phyloP scores from a whole-genome alignment of 208 protist species.

The Leptomonas seymouri region DNA sequence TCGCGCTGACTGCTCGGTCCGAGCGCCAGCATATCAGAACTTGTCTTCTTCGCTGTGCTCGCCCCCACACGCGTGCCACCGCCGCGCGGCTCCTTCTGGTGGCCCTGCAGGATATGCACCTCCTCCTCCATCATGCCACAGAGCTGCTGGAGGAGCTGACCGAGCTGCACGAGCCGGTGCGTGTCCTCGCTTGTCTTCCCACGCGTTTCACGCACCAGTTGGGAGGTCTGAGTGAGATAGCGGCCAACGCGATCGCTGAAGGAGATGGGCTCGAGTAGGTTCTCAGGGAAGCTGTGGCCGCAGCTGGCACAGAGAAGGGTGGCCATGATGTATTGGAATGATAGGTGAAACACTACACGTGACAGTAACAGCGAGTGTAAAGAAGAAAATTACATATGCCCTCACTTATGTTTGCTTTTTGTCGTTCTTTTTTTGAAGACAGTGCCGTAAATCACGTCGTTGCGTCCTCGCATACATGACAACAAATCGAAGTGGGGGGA shows the following conservation, averaged over 20 bases:
- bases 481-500: too few species aligned
- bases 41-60: background rate
- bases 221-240: slow-evolving; percentile 48
- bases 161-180: slow-evolving; percentile 51
- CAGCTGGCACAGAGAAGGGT: slow-evolving; percentile 82
- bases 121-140: slow-evolving; percentile 79
- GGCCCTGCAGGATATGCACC: slow-evolving; percentile 41
- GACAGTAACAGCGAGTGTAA: slow-evolving; percentile 6
- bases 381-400: background rate
- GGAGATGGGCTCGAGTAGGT: slow-evolving; percentile 47
- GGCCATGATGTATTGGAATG: slow-evolving; percentile 30
- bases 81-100: slow-evolving; percentile 13
- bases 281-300: slow-evolving; percentile 69
- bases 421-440: too few species aligned
- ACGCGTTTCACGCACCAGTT: slow-evolving; percentile 43
- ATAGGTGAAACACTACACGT: background rate
- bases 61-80: background rate
- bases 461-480: too few species aligned
- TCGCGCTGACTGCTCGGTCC: background rate
- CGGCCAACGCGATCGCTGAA: slow-evolving; percentile 78
- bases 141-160: slow-evolving; percentile 58
- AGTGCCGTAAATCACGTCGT: too few species aligned
- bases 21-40: slow-evolving; percentile 6
- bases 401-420: too few species aligned
- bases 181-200: slow-evolving; percentile 45